Conservation (phyloP, 1,139 yeast species). For the Candida smagusa region DNA sequence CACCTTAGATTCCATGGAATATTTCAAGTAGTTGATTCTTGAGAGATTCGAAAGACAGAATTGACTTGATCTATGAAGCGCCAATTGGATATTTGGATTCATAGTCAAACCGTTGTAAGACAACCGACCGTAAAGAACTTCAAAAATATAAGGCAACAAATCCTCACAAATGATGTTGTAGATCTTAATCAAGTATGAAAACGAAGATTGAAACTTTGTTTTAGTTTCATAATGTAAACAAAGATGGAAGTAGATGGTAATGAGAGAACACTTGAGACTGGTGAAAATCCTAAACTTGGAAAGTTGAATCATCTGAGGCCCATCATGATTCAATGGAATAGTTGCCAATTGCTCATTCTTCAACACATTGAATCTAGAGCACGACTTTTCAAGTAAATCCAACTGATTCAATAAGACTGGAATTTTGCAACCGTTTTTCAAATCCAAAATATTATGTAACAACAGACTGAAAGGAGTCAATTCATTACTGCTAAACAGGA, state of each 20-base stretch:
- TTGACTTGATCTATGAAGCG: constrained; percentile 24
- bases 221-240: constrained; percentile 25
- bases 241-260: constrained; percentile 19
- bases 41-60: constrained; percentile 22
- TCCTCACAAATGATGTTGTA: constrained; percentile 16
- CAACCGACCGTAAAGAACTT: constrained; percentile 22
- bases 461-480: constrained; percentile 10
- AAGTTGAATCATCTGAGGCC: constrained; percentile 5
- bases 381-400: constrained; percentile 13
- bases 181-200: constrained; percentile 26
- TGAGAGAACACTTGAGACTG: constrained; percentile 13
- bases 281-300: constrained; percentile 12
- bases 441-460: constrained; percentile 14
- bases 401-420: constrained; percentile 19
- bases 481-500: constrained; percentile 6
- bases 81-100: constrained; percentile 24
- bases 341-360: constrained; percentile 2
- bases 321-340: constrained; percentile 6
- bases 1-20: constrained; percentile 13
- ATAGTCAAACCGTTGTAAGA: constrained; percentile 22
- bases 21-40: constrained; percentile 18
- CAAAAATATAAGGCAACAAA: constrained; percentile 20
- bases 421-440: constrained; percentile 21
- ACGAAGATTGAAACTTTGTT: constrained; percentile 20
- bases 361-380: constrained; percentile 16